These are phyloP conservation scores for Schizosaccharomyces octosporus DNA, from an alignment of 805 yeast species.

Conservation along the genomic window DNA sequence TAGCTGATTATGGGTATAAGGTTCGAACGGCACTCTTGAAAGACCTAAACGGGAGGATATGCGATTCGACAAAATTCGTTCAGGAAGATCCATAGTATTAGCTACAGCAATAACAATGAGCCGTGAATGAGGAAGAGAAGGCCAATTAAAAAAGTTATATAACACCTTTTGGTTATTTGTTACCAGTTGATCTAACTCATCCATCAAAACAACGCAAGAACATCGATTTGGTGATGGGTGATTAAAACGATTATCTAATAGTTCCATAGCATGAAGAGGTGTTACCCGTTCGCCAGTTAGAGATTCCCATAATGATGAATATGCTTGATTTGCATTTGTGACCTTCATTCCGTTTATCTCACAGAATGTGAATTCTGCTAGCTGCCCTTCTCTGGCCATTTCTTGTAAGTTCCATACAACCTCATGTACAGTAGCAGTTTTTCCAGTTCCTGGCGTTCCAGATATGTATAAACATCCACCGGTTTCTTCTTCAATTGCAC, in stretches of 20 bases:
- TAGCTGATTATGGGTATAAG: slow-evolving; percentile 62
- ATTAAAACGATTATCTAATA: slow-evolving; percentile 47
- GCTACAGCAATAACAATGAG: slow-evolving; percentile 81
- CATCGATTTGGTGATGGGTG: slow-evolving; percentile 9
- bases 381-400: slow-evolving; percentile 13
- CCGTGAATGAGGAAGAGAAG: slow-evolving; percentile 54
- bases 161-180: slow-evolving; percentile 61
- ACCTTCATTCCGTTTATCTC: slow-evolving; percentile 84
- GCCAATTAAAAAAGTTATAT: slow-evolving; percentile 97
- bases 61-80: slow-evolving; percentile 62
- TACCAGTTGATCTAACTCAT: slow-evolving; percentile 81
- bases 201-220: slow-evolving; percentile 41
- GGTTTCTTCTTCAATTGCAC: slow-evolving; percentile 39
- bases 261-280: slow-evolving; percentile 36
- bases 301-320: slow-evolving; percentile 60
- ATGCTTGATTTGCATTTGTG: slow-evolving; percentile 53
- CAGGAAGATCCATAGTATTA: slow-evolving; percentile 93
- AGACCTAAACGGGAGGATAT: slow-evolving; percentile 78
- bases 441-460: slow-evolving; percentile 97
- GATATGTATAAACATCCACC: slow-evolving; percentile 78
- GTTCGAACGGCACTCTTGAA: slow-evolving; percentile 64
- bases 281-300: slow-evolving; percentile 32
- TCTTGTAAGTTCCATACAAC: slow-evolving; percentile 44
- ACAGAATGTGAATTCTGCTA: slow-evolving; percentile 36
- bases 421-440: slow-evolving; percentile 78